Base-by-base conservation (phyloP, 2,329 filamentous ascomycete species). In the Arthrocladium fulminans region DNA sequence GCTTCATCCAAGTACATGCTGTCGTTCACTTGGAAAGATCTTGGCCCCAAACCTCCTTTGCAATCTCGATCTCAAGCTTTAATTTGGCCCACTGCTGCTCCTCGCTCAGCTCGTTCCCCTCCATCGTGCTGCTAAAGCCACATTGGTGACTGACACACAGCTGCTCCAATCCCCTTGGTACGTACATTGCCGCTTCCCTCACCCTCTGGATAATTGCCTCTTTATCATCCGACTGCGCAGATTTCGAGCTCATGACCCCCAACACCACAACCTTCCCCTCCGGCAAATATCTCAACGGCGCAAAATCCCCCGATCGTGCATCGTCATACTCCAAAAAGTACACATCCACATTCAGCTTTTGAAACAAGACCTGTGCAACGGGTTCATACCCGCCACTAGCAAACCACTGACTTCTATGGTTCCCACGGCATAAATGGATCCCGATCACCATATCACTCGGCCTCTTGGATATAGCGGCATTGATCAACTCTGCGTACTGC, bases 241-340 rank as follows among this genome's bases (percentile, higher is more conserved):
- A 79, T 68, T 78, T 78, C 60, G 67, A 72, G 49, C 65, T 70
- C 73, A 77, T 74, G 38, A 77, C 67, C 25, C 75, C 75, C 25
- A 79, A 63, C 8, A 79, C 74, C 12, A 79, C 75, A 27, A 72
- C 66, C 65, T 79, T 79, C 63, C 72, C 57, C 47, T 67, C 68
- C 2, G 75, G 75, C 42, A 79, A 63, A 60, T 73, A 70, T n/a
- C 74, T 63, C 49, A 79, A 66, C 1, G 75, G 75, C 29, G 64
- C 66, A 62, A 79, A 79, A 60, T 77, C 75, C 12, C 75, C 75
- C 0, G 68, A 73, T 2, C 75, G 68, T 25, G 73, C 74, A 52
- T 77, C 75, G 59, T 79, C 75, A 60, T 75, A 79, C 61, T 79
- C 75, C 56, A 79, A 70, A 64, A 78, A 79, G 63, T 78, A 79